These are phyloP conservation scores for Trametes meyenii DNA, from an alignment of 768 basidiomycete genomes.

Conservation along the genomic window DNA sequence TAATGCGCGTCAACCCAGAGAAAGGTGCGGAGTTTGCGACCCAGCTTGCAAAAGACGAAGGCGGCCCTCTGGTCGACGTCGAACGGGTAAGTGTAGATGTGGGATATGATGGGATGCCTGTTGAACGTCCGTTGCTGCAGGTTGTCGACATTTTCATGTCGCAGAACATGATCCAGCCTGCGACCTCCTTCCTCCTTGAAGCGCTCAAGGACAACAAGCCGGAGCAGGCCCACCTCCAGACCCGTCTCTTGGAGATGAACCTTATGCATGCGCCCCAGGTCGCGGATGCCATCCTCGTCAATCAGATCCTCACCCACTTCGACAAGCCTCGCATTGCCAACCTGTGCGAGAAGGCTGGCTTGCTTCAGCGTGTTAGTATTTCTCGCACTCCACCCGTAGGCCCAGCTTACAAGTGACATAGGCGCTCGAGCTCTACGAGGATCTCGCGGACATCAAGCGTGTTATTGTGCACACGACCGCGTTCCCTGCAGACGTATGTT, in stretches of 20 bases:
- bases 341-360: conserved; percentile 96
- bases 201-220: conserved; percentile 98
- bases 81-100: conserved; percentile 64
- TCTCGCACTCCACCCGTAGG: not conserved
- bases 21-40: conserved; percentile 99
- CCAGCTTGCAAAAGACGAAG: conserved; percentile 91
- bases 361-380: conserved; percentile 80
- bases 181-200: conserved; percentile 96
- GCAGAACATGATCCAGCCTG: conserved; percentile 99
- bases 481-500: conserved; percentile 78
- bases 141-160: conserved; percentile 99
- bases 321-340: conserved; percentile 97
- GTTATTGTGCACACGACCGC: conserved; percentile 91
- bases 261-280: conserved; percentile 97
- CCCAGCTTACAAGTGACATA: conserved; percentile 38
- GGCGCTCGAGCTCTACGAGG: conserved; percentile 98
- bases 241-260: conserved; percentile 97
- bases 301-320: conserved; percentile 98
- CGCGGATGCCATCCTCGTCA: conserved; percentile 97
- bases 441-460: conserved; percentile 97
- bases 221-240: conserved; percentile 95
- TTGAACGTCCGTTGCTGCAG: conserved; percentile 36
- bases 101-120: not conserved
- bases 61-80: conserved; percentile 88
- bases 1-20: conserved; percentile 95